Conservation (phyloP, 352 stramenopile species). For the Phytophthora fragariae region DNA sequence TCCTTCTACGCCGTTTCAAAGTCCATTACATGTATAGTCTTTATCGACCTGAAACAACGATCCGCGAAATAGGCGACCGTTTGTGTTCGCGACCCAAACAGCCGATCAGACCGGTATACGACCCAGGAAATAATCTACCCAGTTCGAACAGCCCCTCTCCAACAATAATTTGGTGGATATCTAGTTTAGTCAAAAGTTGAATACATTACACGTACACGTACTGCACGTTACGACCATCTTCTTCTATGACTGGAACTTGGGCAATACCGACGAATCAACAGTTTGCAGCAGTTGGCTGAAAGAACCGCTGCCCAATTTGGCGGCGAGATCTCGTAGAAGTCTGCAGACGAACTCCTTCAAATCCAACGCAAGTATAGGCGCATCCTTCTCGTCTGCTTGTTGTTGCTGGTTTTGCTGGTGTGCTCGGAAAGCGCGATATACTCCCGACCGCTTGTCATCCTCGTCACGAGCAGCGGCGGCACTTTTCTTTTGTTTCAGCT, state of each 20-base stretch:
- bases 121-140: no score
- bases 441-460: conserved; percentile 31
- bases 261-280: conserved; percentile 65
- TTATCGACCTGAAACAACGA: no score
- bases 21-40: no score
- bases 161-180: no score
- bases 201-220: no score
- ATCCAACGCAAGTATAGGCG: conserved; percentile 45
- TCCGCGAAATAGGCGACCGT: no score
- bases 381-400: conserved; percentile 41
- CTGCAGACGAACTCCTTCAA: conserved; percentile 52
- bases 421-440: conserved; percentile 63
- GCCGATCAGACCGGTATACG: no score
- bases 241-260: conserved; percentile 58
- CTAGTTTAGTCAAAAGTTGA: no score
- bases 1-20: no score
- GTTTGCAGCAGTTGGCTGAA: conserved; percentile 68
- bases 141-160: no score
- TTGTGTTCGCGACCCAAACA: no score
- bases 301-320: conserved; percentile 43
- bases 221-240: neutral
- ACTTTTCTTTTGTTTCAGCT: conserved; percentile 31
- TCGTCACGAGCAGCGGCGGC: conserved; percentile 17
- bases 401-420: conserved; percentile 44
- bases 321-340: conserved; percentile 52